These are phyloP conservation scores for Calocybe indica DNA, from an alignment of 768 basidiomycete species.

Conservation along the genomic window DNA sequence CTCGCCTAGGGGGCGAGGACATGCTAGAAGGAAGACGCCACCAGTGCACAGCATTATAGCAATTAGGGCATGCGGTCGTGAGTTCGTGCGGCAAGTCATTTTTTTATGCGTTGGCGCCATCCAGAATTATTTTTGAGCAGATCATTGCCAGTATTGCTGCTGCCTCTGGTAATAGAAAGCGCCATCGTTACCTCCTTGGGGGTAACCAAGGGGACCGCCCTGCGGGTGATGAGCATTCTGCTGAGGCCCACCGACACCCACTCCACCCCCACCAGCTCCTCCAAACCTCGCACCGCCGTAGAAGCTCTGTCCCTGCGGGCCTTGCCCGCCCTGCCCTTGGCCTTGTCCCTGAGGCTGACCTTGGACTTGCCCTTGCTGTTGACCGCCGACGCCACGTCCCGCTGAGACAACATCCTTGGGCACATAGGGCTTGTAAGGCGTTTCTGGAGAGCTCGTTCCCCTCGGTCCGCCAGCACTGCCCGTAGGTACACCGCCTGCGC, in stretches of 20 bases:
- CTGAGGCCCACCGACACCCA: conserved; percentile 35
- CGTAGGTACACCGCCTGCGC: conserved; percentile 29
- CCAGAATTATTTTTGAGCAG: not conserved
- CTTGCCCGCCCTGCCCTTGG: conserved; percentile 41
- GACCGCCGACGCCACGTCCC: conserved; percentile 37
- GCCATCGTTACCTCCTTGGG: conserved; percentile 58
- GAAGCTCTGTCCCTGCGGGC: conserved; percentile 45
- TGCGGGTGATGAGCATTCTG: conserved; percentile 37
- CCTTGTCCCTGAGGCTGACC: conserved; percentile 46
- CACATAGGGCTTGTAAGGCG: conserved; percentile 71
- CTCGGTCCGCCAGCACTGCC: conserved; percentile 41
- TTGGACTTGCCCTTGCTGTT: conserved; percentile 26
- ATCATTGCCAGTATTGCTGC: conserved; percentile 57
- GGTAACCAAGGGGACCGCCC: conserved; percentile 49
- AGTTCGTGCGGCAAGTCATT: not conserved
- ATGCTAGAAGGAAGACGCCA: no score
- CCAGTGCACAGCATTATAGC: conserved; percentile 3
- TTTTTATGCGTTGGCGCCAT: not conserved
- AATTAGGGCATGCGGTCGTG: not conserved
- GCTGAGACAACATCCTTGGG: conserved; percentile 57
- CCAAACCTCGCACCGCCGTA: conserved; percentile 43
- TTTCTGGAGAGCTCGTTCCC: conserved; percentile 59
- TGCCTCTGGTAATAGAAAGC: conserved; percentile 64
- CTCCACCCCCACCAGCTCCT: conserved; percentile 29
- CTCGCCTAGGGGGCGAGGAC: conserved; percentile 3